Conservation (phyloP, 1,284 basidiomycete species). For the Apiotrichum sp. region DNA sequence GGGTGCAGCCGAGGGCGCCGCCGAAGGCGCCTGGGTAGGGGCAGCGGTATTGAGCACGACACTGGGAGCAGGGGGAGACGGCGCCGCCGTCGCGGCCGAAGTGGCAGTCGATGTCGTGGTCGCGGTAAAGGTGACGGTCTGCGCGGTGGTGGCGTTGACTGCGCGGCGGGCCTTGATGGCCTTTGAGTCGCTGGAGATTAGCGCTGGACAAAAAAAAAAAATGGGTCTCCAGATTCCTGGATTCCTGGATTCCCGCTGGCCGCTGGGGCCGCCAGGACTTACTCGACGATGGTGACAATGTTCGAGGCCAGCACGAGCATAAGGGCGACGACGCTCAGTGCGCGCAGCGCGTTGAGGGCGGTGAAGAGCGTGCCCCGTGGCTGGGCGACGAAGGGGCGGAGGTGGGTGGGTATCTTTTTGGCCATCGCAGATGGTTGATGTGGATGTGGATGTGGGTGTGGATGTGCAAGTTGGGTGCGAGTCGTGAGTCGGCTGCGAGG, state of each 20-base stretch:
- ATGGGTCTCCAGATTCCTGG: too few relatives aligned
- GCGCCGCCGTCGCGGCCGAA: too few relatives aligned
- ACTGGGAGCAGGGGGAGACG: too few relatives aligned
- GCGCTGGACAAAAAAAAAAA: background rate
- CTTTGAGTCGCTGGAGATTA: slow-evolving; percentile 56
- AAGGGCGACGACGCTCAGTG: slow-evolving; percentile 68
- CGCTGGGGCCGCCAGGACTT: slow-evolving; percentile 18
- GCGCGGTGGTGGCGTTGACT: background rate
- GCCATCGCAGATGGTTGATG: slow-evolving; percentile 5
- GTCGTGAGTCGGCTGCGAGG: too few relatives aligned
- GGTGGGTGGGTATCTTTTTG: slow-evolving; percentile 6
- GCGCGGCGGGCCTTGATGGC: slow-evolving; percentile 47
- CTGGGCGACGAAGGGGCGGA: slow-evolving; percentile 30
- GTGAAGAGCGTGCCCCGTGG: slow-evolving; percentile 56
- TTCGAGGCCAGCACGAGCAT: slow-evolving; percentile 66
- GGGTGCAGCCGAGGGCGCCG: too few relatives aligned
- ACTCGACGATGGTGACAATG: slow-evolving; percentile 67
- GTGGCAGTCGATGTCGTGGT: too few relatives aligned
- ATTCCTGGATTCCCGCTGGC: too few relatives aligned
- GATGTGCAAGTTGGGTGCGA: too few relatives aligned
- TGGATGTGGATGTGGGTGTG: background rate
- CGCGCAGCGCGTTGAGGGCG: slow-evolving; percentile 67
- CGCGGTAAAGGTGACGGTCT: background rate
- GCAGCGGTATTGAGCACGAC: too few relatives aligned
- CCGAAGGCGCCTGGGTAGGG: too few relatives aligned